Base-by-base conservation (phyloP, 2,329 filamentous ascomycete genomes). In the Monosporascus sp. region DNA sequence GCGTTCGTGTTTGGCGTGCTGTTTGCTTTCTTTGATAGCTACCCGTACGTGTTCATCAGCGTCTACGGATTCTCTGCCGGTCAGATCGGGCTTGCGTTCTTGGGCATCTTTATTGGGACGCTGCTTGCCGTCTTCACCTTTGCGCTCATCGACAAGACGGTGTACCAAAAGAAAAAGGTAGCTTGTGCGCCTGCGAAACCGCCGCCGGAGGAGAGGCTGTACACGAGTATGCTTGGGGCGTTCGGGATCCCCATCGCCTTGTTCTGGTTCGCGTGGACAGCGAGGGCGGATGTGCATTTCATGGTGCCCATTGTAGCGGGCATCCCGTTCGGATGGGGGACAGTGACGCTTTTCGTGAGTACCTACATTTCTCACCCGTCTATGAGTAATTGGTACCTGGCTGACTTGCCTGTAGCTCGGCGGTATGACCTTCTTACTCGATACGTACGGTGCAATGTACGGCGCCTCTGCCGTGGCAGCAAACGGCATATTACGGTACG, bases 391-490 rank as follows among this genome's bases (percentile, higher is more conserved):
- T 22, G 20, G 11, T 20, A 38, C 6, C 15, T 15, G 7, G 6
- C 22, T 50, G 14, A 52, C 41, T 50, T 36, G 11, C 20, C 31
- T 44, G 24, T 42, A 50, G 52, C 49, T 54, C 11, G 50, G 47
- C 88, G 67, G 84, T 84, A 46, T 54, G 18, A 54, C 52, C 8
- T 54, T 42, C 38, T 39, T 54, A 39, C 44, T 54, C 25, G 52
- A 54, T 25, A 54, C 52, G 5, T 54, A 54, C 31, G 52, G 52
- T 5, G 52, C 57, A 49, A 85, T 90, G 60, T 92, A 85, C 57
- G 87, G 88, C 1, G 88, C 88, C 0, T 89, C 84, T 0, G 87
- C 85, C 0, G 74, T 92, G 8, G 88, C 89, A 2, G 87, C 86
- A 47, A 90, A 80, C 60, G 73, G 77, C 3, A 76, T 86, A 20